Base-by-base conservation (phyloP, 2,329 filamentous ascomycete genomes). In the Monilinia aucupariae region DNA sequence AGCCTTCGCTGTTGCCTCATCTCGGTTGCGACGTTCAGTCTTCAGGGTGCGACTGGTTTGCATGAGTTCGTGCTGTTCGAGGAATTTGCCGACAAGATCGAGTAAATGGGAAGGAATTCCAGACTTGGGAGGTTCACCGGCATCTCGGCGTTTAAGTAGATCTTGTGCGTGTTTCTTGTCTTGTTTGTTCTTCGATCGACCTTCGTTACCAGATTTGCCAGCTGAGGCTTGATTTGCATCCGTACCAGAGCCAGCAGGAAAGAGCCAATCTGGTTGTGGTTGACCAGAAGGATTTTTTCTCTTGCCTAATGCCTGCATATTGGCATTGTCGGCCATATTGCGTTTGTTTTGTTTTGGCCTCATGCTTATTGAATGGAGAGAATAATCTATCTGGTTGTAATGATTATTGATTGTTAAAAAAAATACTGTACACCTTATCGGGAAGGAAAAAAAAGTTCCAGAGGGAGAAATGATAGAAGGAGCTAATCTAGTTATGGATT, bases 31-130 rank as follows among this genome's bases (percentile, higher is more conserved):
- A 76, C 81, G 79, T 72, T 91, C 85, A 72, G 86, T 84, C 69
- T 80, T 78, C 71, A 91, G 87, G 6, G 84, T 82, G 64, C 80
- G 77, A 71, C 82, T 82, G 52, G 88, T 83, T 64, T 80, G 79
- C 54, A 79, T 75, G 70, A 90, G 88, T n/a, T 84, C 82, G 73
- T 88, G 81, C 52, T 87, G 81, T 49, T 81, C 80, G 56, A 92
- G 79, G 74, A 91, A 92, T 27, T 77, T 75, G 66, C 85, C 84
- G 70, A 92, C 81, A 20, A 90, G 78, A 65, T 85, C 82, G 72
- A 92, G 78, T 43, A 92, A 78, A 74, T 88, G 81, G 34, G 81
- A 75, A 5, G 87, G 81, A 32, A 84, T 80, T 53, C 77, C 73
- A 34, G 74, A 47, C 61, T 71, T 71, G 12, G 68, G 41, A 47